Percentiles rank a stretch among this genome's conserved stretches.
These are phyloP conservation scores for Diaporthe nobilis DNA, from an alignment of 2,329 filamentous ascomycete species.

Conservation along the genomic window DNA sequence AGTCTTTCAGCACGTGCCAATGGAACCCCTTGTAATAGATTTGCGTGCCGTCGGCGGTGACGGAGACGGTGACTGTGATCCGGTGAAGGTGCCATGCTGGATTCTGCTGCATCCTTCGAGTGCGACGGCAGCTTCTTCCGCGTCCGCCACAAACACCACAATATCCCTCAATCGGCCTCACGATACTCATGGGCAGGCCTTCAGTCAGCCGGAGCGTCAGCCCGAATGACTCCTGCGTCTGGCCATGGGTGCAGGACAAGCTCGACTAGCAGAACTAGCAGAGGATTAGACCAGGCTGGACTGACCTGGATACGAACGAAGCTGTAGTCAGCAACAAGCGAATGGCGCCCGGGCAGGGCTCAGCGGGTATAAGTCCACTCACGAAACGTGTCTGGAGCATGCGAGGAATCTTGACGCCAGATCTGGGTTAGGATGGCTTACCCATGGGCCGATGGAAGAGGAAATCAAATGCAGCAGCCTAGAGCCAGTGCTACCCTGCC, in stretches of 20 bases:
- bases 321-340: constrained; percentile 28
- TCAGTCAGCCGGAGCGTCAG: neutral
- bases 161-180: neutral
- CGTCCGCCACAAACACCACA: neutral
- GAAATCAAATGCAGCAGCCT: constrained; percentile 3
- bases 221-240: neutral
- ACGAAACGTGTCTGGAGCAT: constrained; percentile 28
- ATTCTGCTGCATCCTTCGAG: constrained; percentile 9
- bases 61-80: neutral
- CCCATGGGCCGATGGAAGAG: neutral
- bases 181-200: neutral
- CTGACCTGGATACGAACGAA: neutral
- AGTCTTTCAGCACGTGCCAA: constrained; percentile 24
- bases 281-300: neutral
- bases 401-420: constrained; percentile 27
- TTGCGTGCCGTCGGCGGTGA: constrained; percentile 19
- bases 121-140: neutral
- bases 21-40: neutral
- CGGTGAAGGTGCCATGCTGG: neutral
- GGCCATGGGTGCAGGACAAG: neutral
- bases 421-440: constrained; percentile 23
- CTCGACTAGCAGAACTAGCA: neutral
- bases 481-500: constrained; percentile 6
- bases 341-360: neutral
- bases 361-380: constrained; percentile 20